Percentiles rank a stretch among this genome's conserved stretches.
Evolutionary conservation across 306 rosid genomes (phyloP).

Genomic region (Trifolium subterraneum): DNA sequence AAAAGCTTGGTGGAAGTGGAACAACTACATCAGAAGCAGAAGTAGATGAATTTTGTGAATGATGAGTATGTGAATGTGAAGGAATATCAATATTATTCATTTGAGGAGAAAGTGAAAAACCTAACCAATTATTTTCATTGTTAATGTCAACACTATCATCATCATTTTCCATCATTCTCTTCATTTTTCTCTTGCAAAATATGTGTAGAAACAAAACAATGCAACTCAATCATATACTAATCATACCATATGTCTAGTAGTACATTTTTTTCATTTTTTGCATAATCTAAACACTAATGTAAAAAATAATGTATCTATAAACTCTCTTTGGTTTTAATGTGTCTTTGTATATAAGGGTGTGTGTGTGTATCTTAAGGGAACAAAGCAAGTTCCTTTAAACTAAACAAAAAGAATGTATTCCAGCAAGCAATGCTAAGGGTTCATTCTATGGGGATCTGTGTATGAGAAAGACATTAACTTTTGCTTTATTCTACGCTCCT

Average conservation of each 20-base stretch:
- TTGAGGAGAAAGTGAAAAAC: slow-evolving; percentile 76
- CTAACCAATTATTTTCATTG: slow-evolving; percentile 66
- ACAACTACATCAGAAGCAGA: slow-evolving; percentile 41
- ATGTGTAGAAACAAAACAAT: slow-evolving; percentile 30
- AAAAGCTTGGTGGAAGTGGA: slow-evolving; percentile 54
- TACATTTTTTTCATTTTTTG: slow-evolving; percentile 42
- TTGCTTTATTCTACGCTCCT: slow-evolving; percentile 56
- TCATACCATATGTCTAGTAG: slow-evolving; percentile 42
- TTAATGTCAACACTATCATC: slow-evolving; percentile 56
- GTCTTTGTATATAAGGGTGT: slow-evolving; percentile 41
- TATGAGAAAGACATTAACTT: slow-evolving; percentile 76
- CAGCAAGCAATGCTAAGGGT: slow-evolving; percentile 66
- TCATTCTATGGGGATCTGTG: slow-evolving; percentile 87
- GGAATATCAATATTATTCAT: slow-evolving; percentile 53
- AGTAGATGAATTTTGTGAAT: slow-evolving; percentile 49
- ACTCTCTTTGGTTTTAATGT: slow-evolving; percentile 35
- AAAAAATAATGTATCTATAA: slow-evolving; percentile 42
- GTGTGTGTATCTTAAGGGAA: slow-evolving; percentile 44
- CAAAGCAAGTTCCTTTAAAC: slow-evolving; percentile 69
- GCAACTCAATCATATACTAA: slow-evolving; percentile 63
- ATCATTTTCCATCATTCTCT: slow-evolving; percentile 57
- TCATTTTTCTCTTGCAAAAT: slow-evolving; percentile 52
- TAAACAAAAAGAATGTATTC: slow-evolving; percentile 77
- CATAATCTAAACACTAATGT: slow-evolving; percentile 46
- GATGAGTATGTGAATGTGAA: slow-evolving; percentile 48